A percentile compares a stretch with the other conserved stretches of the same genome.
These are phyloP conservation scores for Saccharomycopsis crataegensis DNA, from an alignment of 1,139 yeast species.

Conservation along the genomic window DNA sequence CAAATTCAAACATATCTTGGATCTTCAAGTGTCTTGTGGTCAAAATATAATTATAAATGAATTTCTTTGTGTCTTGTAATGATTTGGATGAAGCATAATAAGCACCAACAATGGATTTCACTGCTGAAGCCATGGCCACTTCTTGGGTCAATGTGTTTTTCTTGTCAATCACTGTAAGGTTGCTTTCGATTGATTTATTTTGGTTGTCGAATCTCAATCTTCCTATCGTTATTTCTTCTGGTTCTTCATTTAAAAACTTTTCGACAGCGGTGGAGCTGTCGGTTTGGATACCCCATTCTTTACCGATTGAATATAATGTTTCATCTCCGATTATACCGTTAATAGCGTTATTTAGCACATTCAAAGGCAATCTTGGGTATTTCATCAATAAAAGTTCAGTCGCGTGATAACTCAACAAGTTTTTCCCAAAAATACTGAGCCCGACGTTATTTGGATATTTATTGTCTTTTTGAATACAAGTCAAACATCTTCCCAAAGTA, in stretches of 20 bases:
- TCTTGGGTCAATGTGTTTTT: constrained; percentile 20
- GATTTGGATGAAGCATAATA: constrained; percentile 57
- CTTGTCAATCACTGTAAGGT: constrained; percentile 25
- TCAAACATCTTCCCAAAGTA: constrained; percentile 75
- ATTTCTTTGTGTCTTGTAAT: constrained; percentile 50
- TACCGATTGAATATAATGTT: constrained; percentile 57
- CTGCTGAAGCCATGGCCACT: constrained; percentile 43
- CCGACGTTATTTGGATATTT: constrained; percentile 67
- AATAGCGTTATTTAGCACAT: constrained; percentile 66
- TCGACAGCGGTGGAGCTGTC: constrained; percentile 61
- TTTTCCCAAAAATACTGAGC: constrained; percentile 74
- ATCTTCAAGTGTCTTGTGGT: constrained; percentile 69
- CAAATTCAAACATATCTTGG: constrained; percentile 67
- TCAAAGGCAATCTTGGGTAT: constrained; percentile 86
- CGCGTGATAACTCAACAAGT: constrained; percentile 66
- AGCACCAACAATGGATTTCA: constrained; percentile 67
- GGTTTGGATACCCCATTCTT: constrained; percentile 79
- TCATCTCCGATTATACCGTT: constrained; percentile 64
- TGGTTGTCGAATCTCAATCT: constrained; percentile 45
- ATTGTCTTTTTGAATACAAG: constrained; percentile 37
- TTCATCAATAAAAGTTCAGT: constrained; percentile 64
- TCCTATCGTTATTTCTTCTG: constrained; percentile 57
- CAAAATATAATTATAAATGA: constrained; percentile 65
- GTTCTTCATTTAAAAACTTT: constrained; percentile 62
- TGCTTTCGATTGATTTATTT: constrained; percentile 16